Evolutionary conservation across 2,329 filamentous ascomycete genomes (phyloP).

Genomic region (Alternaria triticimaculans): DNA sequence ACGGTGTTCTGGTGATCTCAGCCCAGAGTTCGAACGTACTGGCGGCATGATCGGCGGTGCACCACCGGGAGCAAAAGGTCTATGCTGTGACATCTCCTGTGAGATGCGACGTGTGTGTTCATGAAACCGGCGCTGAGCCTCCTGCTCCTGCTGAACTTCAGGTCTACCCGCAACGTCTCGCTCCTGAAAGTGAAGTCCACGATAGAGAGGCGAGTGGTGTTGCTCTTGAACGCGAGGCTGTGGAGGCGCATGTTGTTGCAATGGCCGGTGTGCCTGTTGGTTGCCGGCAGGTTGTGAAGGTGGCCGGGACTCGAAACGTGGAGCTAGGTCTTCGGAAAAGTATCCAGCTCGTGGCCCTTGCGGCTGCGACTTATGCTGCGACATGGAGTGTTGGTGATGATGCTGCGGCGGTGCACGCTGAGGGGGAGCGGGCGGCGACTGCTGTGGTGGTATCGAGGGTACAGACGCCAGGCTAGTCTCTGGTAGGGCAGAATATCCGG

Average conservation of each 20-base stretch:
- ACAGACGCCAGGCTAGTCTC: conserved; percentile 38
- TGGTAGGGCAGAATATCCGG: conserved; percentile 28
- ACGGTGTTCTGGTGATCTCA: conserved; percentile 42
- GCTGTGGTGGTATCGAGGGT: conserved; percentile 37
- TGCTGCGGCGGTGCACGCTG: conserved; percentile 35
- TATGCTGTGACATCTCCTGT: conserved; percentile 38
- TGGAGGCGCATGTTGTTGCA: conserved; percentile 37
- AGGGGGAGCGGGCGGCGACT: conserved; percentile 37
- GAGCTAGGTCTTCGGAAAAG: conserved; percentile 44
- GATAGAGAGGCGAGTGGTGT: conserved; percentile 34
- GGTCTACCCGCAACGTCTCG: conserved; percentile 31
- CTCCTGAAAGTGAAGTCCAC: conserved; percentile 34
- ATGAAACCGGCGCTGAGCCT: conserved; percentile 35
- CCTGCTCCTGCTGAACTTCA: conserved; percentile 42
- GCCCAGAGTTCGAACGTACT: conserved; percentile 33
- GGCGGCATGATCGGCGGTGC: conserved; percentile 30
- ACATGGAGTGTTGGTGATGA: conserved; percentile 33
- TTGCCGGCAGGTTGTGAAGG: conserved; percentile 35
- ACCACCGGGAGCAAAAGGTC: conserved; percentile 29
- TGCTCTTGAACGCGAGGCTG: conserved; percentile 38
- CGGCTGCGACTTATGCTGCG: conserved; percentile 39
- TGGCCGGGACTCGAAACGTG: conserved; percentile 38
- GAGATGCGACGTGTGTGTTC: conserved; percentile 42
- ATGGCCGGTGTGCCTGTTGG: conserved; percentile 27
- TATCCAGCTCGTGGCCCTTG: conserved; percentile 44